Evolutionary conservation across 139 green algal species (phyloP), one percentile per base, ranked within the genome.

Genomic region (Zygnema circumcarinatum): DNA sequence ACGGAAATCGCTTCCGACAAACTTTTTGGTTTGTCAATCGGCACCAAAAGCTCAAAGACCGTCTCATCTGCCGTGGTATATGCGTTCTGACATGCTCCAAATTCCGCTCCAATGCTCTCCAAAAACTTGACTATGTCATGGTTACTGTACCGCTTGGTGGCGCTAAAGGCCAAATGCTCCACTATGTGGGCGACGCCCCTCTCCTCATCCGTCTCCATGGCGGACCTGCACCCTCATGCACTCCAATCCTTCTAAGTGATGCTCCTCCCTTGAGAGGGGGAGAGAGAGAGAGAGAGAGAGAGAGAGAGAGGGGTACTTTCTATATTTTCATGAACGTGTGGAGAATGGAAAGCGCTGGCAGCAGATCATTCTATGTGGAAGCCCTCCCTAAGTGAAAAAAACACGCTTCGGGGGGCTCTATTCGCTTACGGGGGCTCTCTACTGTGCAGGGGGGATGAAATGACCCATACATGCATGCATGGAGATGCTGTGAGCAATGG

Each of bases 161-260:
- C 95, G 67, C 94, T 95, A 92, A 98, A 98, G 0, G 95, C 95
- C 67, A 98, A 89, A 90, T 98, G 95, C 91, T 98, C 95, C 41
- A 97, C 74, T 40, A 98, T 96, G 91, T 98, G 95, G 0, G 95
- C 95, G 16, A 98, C 80, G 25, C 92, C 89, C 1, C 85, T 79
- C 74, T 96, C 95, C 16, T 93, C 41, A 7, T 97, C 94, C 21
- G 90, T 84, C 89, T 98, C 95, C 2, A 90, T 81, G 0, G 95
- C 89, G 36, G 90, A 95, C 11, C 86, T 91, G 84, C 79, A 29
- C n/a, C 56, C 56, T 35, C 29, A 72, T n/a, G 29, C 56, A 29
- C 56, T 35, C n/a, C 56, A 72, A 29, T 35, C 29, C 29, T 29
- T 29, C 29, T 29, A 35, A 72, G 56, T 72, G 29, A n/a, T n/a